These are phyloP conservation scores for Stachybotrys elegans DNA, from an alignment of 2,329 filamentous ascomycete genomes.

Conservation along the genomic window DNA sequence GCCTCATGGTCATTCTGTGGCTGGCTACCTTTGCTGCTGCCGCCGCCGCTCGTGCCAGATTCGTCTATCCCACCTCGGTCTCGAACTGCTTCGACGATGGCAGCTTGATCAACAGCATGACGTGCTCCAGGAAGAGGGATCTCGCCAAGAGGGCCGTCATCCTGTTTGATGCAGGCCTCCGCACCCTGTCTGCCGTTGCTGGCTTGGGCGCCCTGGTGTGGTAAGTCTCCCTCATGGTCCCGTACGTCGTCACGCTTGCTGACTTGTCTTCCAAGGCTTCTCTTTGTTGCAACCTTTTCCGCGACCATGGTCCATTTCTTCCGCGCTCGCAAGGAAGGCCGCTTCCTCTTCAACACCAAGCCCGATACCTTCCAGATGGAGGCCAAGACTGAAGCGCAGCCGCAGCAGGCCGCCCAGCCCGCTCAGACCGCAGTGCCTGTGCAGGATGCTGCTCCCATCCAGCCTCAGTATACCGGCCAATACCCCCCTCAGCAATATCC, in stretches of 20 bases:
- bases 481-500: conserved; percentile 4
- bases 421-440: no score
- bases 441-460: not conserved
- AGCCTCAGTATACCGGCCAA: conserved; percentile 9
- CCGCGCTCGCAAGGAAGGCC: conserved; percentile 30
- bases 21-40: conserved; percentile 36
- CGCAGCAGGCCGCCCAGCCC: conserved; percentile 14
- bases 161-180: conserved; percentile 28
- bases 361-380: conserved; percentile 24
- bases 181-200: conserved; percentile 33
- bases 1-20: conserved; percentile 41
- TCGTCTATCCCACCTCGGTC: conserved; percentile 25
- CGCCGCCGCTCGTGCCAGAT: conserved; percentile 33
- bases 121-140: conserved; percentile 22
- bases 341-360: conserved; percentile 20
- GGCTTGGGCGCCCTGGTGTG: conserved; percentile 39
- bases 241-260: conserved; percentile 3
- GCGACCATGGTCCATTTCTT: conserved; percentile 30
- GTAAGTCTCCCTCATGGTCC: conserved; percentile 18
- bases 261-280: conserved; percentile 21
- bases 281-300: conserved; percentile 32
- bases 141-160: conserved; percentile 24
- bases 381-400: conserved; percentile 21
- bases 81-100: conserved; percentile 30
- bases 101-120: conserved; percentile 31